Evolutionary conservation across 805 yeast genomes (phyloP), one percentile per base, ranked within the genome.

Genomic region (Lipomyces sp.): DNA sequence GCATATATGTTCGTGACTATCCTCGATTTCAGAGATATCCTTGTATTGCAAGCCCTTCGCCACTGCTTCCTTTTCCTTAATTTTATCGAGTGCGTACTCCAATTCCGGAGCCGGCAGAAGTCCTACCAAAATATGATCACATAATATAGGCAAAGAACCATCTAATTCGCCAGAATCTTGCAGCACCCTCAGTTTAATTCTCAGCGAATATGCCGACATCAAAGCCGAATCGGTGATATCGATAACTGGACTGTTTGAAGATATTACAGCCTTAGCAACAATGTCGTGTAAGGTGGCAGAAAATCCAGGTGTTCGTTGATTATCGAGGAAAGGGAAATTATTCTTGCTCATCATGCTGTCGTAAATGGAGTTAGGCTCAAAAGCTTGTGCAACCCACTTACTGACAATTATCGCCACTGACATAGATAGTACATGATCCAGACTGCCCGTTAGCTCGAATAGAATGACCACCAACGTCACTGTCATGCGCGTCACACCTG

Each of bases 351-450:
- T 71, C 33, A 77, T 57, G 14, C 73, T 64, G 54, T 77, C 82
- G 55, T 79, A 79, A 3, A 80, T 59, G 3, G 82, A 76, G 51
- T 67, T 65, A 18, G 74, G 77, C 54, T 79, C 82, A 31, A 79
- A 65, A 4, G 76, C 66, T 39, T 72, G 70, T 2, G 82, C 82
- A 8, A 76, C 70, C 80, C 82, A 76, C 58, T 78, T 78, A 1
- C 82, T 74, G n/a, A 76, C 77, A 7, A 81, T 74, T 42, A 79
- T 77, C 2, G 81, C 71, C 7, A 79, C 73, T 1, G 82, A 72
- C 45, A 79, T 76, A 0, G 83, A 83, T 21, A 79, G 61, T 10
- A 79, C 82, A 60, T 78, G 78, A 23, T 78, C 77, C 50, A 79
- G 73, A 13, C 80, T 74, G 21, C 81, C 78, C 0, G 83, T 79